Evolutionary conservation across 495 filamentous ascomycete genomes (phyloP).

Genomic region (Trichoderma erinaceum): DNA sequence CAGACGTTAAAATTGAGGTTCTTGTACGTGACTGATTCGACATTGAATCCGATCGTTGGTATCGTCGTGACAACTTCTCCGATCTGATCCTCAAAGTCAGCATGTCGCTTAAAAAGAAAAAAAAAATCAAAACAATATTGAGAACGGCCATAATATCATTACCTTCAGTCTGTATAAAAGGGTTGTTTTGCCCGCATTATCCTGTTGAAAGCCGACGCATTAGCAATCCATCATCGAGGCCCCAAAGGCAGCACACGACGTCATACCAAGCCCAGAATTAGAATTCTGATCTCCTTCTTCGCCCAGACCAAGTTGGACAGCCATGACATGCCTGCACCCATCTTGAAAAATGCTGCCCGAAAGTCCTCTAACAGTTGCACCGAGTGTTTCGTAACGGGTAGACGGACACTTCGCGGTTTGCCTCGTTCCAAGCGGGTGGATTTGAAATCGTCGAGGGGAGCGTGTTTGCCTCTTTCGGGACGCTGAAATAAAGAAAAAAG

Average conservation of each 20-base stretch:
- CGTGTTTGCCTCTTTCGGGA: neutral
- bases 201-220: constrained; percentile 47
- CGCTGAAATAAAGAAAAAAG: neutral
- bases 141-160: constrained; percentile 21
- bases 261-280: constrained; percentile 88
- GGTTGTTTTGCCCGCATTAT: constrained; percentile 98
- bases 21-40: constrained; percentile 94
- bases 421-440: neutral
- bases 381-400: constrained; percentile 13
- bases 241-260: neutral
- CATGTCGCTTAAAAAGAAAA: neutral
- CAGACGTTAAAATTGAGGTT: constrained; percentile 98
- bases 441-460: neutral
- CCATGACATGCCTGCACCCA: constrained; percentile 79
- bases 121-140: too few relatives aligned
- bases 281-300: constrained; percentile 95
- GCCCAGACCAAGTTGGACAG: constrained; percentile 70
- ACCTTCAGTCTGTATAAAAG: constrained; percentile 95
- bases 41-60: constrained; percentile 98
- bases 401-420: neutral
- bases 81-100: constrained; percentile 52
- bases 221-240: constrained; percentile 19
- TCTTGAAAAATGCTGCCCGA: constrained; percentile 32
- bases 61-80: constrained; percentile 98
- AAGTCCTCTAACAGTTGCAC: too few relatives aligned